A percentile compares a stretch with the other conserved stretches of the same genome.
Evolutionary conservation across 148 eudicot genomes (phyloP).

Genomic region (Spergularia marina): DNA sequence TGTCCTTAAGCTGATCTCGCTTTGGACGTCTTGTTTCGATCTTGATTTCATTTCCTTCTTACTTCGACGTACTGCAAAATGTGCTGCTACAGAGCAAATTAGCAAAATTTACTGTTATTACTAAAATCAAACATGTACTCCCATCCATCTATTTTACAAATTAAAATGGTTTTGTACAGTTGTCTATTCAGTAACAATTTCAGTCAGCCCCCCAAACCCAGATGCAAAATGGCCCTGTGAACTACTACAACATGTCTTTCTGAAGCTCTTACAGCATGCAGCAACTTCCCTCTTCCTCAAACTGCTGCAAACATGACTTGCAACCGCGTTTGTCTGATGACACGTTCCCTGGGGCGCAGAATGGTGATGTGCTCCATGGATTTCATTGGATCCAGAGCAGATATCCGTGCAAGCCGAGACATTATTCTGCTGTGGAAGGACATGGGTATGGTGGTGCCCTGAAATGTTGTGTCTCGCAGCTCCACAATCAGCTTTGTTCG

Average conservation of each 20-base stretch:
- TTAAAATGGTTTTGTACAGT: not conserved
- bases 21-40: no score
- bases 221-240: constrained; percentile 30
- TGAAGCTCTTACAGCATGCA: constrained; percentile 56
- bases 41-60: no score
- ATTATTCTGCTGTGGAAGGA: not conserved
- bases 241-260: constrained; percentile 51
- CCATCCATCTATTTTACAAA: not conserved
- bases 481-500: no score
- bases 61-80: no score
- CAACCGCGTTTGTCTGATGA: constrained; percentile 16
- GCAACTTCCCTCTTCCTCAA: constrained; percentile 41
- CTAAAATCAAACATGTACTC: not conserved
- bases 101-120: constrained; percentile 3
- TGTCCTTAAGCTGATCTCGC: no score
- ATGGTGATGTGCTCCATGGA: constrained; percentile 12
- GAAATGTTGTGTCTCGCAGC: no score
- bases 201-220: constrained; percentile 51
- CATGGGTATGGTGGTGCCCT: not conserved
- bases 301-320: constrained; percentile 26
- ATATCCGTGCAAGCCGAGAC: constrained; percentile 5
- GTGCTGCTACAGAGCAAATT: not conserved
- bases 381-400: constrained; percentile 9
- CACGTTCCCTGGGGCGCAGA: constrained; percentile 9
- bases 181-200: constrained; percentile 60